These are phyloP conservation scores for Naganishia liquefaciens DNA, from an alignment of 1,284 basidiomycete species.

Conservation along the genomic window DNA sequence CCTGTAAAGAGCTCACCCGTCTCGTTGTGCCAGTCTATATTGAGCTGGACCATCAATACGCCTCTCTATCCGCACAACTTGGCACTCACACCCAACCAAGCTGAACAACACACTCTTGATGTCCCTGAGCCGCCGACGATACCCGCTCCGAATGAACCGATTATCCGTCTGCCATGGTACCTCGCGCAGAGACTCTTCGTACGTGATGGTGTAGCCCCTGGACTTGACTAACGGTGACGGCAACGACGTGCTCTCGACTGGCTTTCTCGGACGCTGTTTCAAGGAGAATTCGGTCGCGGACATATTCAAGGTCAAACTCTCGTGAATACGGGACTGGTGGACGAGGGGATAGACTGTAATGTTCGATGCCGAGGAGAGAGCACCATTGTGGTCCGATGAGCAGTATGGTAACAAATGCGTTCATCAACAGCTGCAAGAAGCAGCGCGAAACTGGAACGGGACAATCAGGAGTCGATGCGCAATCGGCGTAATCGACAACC, in stretches of 20 bases:
- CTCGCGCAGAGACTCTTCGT: slow-evolving; percentile 41
- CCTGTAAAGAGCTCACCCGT: slow-evolving; percentile 59
- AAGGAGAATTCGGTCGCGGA: slow-evolving; percentile 24
- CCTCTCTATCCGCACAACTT: not conserved
- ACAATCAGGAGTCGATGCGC: not conserved
- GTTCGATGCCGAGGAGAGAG: no score
- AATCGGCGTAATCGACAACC: no score
- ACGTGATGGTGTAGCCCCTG: slow-evolving; percentile 35
- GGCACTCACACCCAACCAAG: slow-evolving; percentile 68
- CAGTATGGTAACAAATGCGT: no score
- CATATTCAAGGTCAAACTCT: not conserved
- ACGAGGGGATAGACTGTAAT: no score
- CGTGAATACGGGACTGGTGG: not conserved
- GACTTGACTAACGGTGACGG: not conserved
- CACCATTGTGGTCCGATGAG: no score
- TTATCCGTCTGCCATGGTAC: slow-evolving; percentile 62
- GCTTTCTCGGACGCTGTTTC: slow-evolving; percentile 9
- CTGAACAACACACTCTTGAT: slow-evolving; percentile 69
- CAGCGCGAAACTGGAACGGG: no score
- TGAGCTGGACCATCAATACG: not conserved
- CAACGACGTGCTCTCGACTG: not conserved
- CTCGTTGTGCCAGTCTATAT: slow-evolving; percentile 77
- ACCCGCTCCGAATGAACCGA: slow-evolving; percentile 70
- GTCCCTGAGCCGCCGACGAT: slow-evolving; percentile 68
- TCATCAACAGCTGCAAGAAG: no score